These are phyloP conservation scores for Dactylellina cionopaga DNA, from an alignment of 2,329 filamentous ascomycete species.

Conservation along the genomic window DNA sequence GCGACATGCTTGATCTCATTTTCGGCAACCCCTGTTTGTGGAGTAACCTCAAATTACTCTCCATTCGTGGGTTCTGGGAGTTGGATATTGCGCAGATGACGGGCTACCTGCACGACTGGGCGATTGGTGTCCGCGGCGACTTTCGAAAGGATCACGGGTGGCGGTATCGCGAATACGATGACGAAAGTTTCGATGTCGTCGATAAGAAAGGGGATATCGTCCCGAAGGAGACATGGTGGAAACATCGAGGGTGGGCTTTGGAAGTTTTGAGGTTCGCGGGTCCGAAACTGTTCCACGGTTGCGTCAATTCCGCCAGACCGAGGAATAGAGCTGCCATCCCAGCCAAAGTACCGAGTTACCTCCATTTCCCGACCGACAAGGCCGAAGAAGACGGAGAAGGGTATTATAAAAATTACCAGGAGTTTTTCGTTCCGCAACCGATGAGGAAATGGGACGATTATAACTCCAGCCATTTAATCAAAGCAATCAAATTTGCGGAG, in stretches of 20 bases:
- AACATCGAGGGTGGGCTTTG: conserved; percentile 23
- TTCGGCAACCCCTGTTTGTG: conserved; percentile 37
- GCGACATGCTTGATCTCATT: conserved; percentile 20
- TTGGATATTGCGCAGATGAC: conserved; percentile 14
- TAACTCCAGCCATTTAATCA: not conserved
- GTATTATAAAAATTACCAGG: conserved; percentile 23
- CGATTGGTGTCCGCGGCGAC: conserved; percentile 36
- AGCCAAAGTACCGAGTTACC: conserved; percentile 18
- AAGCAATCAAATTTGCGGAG: conserved; percentile 14
- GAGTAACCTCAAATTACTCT: conserved; percentile 24
- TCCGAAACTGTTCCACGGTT: conserved; percentile 11
- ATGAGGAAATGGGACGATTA: not conserved
- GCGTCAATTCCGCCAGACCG: not conserved
- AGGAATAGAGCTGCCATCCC: conserved; percentile 5
- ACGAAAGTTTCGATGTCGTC: conserved; percentile 7
- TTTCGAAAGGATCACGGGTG: conserved; percentile 22
- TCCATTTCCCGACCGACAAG: conserved; percentile 22
- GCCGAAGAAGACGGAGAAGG: not conserved
- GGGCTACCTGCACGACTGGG: conserved; percentile 31
- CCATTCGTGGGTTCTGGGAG: conserved; percentile 36
- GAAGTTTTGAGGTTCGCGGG: conserved; percentile 39
- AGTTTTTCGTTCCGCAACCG: not conserved
- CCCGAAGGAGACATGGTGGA: conserved; percentile 9
- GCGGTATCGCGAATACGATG: conserved; percentile 9
- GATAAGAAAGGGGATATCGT: conserved; percentile 13